Conservation (phyloP, 345 rosid species). For the Excoecaria cochinchinensis region DNA sequence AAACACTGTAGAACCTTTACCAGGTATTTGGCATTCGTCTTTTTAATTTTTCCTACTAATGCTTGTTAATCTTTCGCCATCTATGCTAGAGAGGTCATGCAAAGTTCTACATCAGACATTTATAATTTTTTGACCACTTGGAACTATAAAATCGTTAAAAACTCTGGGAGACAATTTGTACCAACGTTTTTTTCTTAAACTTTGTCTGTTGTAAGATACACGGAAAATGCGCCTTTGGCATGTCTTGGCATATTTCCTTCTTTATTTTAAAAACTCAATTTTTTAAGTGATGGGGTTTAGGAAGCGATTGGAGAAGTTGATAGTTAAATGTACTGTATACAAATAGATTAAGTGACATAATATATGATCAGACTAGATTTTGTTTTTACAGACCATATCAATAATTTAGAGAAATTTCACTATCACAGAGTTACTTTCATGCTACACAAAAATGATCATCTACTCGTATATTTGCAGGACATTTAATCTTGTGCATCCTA, state of each 20-base stretch:
- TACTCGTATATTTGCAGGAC: not conserved
- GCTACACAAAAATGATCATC: not conserved
- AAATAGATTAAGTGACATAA: not conserved
- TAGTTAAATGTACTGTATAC: not conserved
- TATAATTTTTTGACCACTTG: not conserved
- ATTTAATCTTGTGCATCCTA: not conserved
- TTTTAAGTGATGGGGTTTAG: not conserved
- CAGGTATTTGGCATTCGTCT: constrained; percentile 47
- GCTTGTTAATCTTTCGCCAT: not conserved
- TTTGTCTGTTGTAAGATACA: not conserved
- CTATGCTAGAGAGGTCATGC: not conserved
- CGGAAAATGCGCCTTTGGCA: not conserved
- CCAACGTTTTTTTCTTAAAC: not conserved
- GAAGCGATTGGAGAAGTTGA: not conserved
- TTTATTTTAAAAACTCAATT: not conserved
- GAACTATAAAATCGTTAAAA: not conserved
- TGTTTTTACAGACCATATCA: not conserved
- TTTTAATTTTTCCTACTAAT: constrained; percentile 1
- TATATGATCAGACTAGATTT: not conserved
- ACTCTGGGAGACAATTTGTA: not conserved
- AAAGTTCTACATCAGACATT: not conserved
- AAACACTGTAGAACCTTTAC: constrained; percentile 73
- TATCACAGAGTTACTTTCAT: not conserved
- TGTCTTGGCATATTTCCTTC: not conserved
- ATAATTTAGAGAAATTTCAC: not conserved